Conservation (phyloP, 1,284 basidiomycete species). For the Cryptococcus sp. region DNA sequence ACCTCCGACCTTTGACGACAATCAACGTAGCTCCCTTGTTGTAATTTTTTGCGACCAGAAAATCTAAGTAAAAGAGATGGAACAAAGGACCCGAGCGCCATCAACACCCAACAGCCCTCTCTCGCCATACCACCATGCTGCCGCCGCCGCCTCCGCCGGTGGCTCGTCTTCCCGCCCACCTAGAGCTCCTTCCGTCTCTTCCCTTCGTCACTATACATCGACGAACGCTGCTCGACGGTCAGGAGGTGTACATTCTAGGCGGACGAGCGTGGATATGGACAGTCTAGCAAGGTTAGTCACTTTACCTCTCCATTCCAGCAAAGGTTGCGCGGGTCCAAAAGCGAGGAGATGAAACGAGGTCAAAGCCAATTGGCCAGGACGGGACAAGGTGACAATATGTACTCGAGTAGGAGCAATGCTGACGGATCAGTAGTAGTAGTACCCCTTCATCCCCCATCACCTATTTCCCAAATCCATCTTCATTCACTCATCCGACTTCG, state of each 20-base stretch:
- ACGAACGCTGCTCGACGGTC: background rate
- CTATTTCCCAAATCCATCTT: conserved; percentile 41
- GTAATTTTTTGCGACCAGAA: too few species aligned
- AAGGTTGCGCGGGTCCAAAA: too few species aligned
- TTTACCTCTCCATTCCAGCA: too few species aligned
- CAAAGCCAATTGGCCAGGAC: too few species aligned
- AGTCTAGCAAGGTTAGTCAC: background rate
- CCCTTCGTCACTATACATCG: background rate
- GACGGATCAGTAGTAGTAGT: too few species aligned
- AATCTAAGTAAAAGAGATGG: background rate
- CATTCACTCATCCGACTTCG: conserved; percentile 21
- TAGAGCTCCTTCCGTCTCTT: conserved; percentile 1
- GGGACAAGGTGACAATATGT: too few species aligned
- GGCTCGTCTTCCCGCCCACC: background rate
- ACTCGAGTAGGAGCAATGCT: too few species aligned
- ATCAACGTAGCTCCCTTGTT: too few species aligned
- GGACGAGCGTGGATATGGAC: background rate
- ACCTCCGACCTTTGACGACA: too few species aligned
- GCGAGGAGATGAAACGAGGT: background rate
- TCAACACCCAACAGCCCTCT: background rate
- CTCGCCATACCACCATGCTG: background rate
- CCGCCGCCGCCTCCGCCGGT: background rate
- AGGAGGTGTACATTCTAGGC: background rate
- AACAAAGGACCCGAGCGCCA: conserved; percentile 2
- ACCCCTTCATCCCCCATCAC: conserved; percentile 36